phyloP scores from a whole-genome alignment of 352 stramenopile genomes.

The Pythium oligandrum region DNA sequence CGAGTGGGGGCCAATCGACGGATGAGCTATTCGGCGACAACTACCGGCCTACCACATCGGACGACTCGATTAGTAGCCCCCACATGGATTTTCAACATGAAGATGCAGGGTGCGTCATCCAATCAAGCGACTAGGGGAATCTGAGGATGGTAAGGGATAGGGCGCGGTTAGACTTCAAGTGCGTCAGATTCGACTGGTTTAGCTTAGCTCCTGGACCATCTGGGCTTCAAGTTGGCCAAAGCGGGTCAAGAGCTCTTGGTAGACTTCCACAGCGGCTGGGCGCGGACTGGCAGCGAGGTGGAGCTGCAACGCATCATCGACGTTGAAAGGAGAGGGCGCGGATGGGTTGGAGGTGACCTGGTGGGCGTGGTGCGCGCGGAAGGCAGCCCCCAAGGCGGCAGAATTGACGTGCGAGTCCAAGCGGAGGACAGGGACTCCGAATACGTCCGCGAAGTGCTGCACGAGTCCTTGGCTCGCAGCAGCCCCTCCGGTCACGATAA shows the following conservation, averaged over 20 bases:
- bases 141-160: slow-evolving; percentile 16
- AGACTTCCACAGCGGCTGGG: not conserved
- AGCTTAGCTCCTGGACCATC: slow-evolving; percentile 4
- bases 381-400: slow-evolving; percentile 19
- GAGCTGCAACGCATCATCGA: slow-evolving; percentile 11
- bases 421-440: slow-evolving; percentile 12
- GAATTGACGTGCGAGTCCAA: slow-evolving; percentile 13
- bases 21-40: too few species aligned
- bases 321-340: slow-evolving; percentile 3
- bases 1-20: not conserved
- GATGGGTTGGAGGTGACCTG: not conserved
- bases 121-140: slow-evolving; percentile 11
- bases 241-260: slow-evolving; percentile 6
- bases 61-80: too few species aligned
- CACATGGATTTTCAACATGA: slow-evolving; percentile 11
- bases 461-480: slow-evolving; percentile 51
- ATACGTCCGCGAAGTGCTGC: slow-evolving; percentile 45
- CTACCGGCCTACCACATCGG: too few species aligned
- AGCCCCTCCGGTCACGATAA: slow-evolving; percentile 61
- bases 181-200: not conserved
- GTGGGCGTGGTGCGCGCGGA: slow-evolving; percentile 18
- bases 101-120: slow-evolving; percentile 1
- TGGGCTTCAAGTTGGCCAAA: slow-evolving; percentile 7
- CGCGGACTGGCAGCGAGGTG: not conserved
- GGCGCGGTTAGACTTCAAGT: too few species aligned